Percentiles rank a stretch among this genome's conserved stretches.
These are phyloP conservation scores for Globisporangium yorkense DNA, from an alignment of 352 stramenopile species.

Conservation along the genomic window DNA sequence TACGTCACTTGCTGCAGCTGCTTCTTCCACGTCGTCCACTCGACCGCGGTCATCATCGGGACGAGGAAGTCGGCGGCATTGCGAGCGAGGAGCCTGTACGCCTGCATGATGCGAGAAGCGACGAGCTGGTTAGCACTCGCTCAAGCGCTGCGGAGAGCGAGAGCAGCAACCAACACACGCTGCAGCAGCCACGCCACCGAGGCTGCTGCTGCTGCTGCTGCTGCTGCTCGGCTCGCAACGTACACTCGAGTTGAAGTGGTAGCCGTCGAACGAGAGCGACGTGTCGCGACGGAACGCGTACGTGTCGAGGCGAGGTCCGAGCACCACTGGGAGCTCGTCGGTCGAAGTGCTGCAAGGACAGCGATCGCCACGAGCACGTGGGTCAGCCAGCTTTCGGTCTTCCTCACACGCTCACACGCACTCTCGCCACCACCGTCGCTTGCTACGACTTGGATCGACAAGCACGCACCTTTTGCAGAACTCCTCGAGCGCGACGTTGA, in stretches of 20 bases:
- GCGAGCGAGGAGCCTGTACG: conserved; percentile 69
- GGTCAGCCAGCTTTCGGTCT: background rate
- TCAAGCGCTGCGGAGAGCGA: background rate
- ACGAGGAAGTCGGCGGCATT: conserved; percentile 75
- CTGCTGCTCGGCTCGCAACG: background rate
- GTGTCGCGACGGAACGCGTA: conserved; percentile 63
- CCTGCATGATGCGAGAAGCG: conserved; percentile 21
- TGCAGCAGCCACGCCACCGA: background rate
- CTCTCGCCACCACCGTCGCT: too few relatives aligned
- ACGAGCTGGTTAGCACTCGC: background rate
- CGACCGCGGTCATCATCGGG: conserved; percentile 75
- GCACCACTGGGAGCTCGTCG: conserved; percentile 56
- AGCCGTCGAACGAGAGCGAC: conserved; percentile 59
- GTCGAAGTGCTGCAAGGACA: conserved; percentile 40
- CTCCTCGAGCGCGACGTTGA: conserved; percentile 67
- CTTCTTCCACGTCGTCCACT: conserved; percentile 84
- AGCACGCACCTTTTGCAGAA: conserved; percentile 61
- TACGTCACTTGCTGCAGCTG: conserved; percentile 67
- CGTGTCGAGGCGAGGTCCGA: conserved; percentile 70
- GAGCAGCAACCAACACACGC: background rate
- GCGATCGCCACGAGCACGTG: background rate
- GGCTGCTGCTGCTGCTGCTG: too few relatives aligned
- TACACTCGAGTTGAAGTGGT: conserved; percentile 82
- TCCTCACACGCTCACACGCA: background rate
- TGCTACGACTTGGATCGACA: too few relatives aligned